These are phyloP conservation scores for Oryza longistaminata DNA, from an alignment of 176 grass and related monocot species.

Conservation along the genomic window DNA sequence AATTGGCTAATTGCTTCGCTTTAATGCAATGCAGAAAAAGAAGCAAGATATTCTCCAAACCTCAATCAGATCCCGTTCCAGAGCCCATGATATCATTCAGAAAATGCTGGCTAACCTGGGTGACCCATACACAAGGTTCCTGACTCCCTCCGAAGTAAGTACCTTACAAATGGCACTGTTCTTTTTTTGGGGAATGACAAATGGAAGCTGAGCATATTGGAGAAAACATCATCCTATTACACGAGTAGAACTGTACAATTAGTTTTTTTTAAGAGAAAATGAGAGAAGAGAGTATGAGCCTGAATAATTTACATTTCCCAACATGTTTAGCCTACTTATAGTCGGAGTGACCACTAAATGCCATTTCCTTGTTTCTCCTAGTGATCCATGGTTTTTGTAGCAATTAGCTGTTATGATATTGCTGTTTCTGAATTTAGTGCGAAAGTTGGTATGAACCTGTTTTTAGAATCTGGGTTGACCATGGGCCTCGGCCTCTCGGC, in stretches of 20 bases:
- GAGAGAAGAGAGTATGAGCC: neutral
- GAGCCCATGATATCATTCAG: slow-evolving; percentile 73
- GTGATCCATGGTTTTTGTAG: neutral
- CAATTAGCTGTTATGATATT: neutral
- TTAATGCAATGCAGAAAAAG: slow-evolving; percentile 57
- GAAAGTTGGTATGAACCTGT: neutral
- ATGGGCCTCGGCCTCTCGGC: too few species aligned
- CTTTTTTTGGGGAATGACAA: neutral
- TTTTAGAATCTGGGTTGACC: neutral
- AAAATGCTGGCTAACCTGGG: slow-evolving; percentile 90
- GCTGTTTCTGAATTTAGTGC: neutral
- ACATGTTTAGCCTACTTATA: neutral
- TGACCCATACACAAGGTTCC: slow-evolving; percentile 89
- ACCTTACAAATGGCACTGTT: neutral
- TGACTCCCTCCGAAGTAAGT: slow-evolving; percentile 81
- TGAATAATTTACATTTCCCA: neutral
- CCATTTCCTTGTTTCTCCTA: slow-evolving; percentile 6
- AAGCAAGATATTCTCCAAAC: slow-evolving; percentile 75
- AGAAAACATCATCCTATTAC: neutral
- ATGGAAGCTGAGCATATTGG: neutral
- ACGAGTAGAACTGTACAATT: neutral
- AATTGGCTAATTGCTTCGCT: neutral
- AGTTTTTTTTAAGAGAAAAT: neutral
- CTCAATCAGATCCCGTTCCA: slow-evolving; percentile 74
- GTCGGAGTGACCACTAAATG: neutral